These are phyloP conservation scores for Fusarium newnesense DNA, from an alignment of 2,329 filamentous ascomycete species.

Conservation along the genomic window DNA sequence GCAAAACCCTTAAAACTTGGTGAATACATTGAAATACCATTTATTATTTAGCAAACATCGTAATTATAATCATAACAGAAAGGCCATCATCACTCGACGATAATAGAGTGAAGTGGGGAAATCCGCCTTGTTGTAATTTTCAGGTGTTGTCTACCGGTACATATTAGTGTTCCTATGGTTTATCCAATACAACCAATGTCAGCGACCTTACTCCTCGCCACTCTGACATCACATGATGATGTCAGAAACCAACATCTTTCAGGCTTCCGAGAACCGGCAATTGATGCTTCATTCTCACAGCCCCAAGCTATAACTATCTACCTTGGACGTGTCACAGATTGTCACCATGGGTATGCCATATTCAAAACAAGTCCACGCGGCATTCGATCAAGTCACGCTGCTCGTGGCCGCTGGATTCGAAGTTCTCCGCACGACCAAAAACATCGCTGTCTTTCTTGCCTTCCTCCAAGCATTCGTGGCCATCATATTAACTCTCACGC, in stretches of 20 bases:
- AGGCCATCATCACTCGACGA: too few relatives aligned
- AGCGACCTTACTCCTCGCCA: not conserved
- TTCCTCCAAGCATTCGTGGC: not conserved
- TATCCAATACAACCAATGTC: not conserved
- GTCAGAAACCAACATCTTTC: not conserved
- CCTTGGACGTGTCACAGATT: fast-evolving
- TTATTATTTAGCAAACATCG: too few relatives aligned
- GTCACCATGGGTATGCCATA: conserved; percentile 16
- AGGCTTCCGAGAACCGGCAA: fast-evolving
- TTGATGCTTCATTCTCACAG: not conserved
- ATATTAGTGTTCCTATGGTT: not conserved
- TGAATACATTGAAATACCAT: too few relatives aligned
- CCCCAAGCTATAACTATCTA: fast-evolving
- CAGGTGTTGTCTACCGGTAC: not conserved
- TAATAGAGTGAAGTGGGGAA: not conserved
- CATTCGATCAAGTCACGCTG: conserved; percentile 12
- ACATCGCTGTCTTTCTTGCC: conserved; percentile 10
- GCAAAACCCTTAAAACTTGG: too few relatives aligned
- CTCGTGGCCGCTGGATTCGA: conserved; percentile 15
- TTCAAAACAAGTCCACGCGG: conserved; percentile 13
- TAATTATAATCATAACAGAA: too few relatives aligned
- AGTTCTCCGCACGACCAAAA: conserved; percentile 18
- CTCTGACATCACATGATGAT: not conserved
- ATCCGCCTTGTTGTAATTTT: fast-evolving
- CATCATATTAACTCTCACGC: not conserved